A percentile compares a stretch with the other conserved stretches of the same genome.
Evolutionary conservation across 257 asterid genomes (phyloP).

Genomic region (Henckelia pumila): DNA sequence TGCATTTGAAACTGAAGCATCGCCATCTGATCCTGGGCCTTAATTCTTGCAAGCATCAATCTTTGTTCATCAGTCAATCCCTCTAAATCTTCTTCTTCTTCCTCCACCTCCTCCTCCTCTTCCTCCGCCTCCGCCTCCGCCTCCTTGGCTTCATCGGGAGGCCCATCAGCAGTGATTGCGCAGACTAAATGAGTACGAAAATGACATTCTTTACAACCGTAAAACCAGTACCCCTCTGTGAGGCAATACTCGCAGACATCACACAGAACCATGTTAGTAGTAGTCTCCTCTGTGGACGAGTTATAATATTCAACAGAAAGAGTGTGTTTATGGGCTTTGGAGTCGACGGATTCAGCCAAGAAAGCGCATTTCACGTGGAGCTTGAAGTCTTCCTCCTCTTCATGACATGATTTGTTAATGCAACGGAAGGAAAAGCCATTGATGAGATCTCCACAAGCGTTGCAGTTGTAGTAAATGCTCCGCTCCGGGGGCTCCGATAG

Average conservation of each 20-base stretch:
- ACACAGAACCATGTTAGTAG: conserved; percentile 22
- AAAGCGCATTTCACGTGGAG: conserved; percentile 44
- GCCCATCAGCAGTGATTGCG: conserved; percentile 25
- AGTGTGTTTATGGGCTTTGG: conserved; percentile 40
- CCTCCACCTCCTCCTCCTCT: background rate
- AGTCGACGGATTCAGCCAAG: conserved; percentile 37
- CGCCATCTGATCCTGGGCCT: conserved; percentile 17
- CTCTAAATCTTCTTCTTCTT: background rate
- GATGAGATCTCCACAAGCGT: conserved; percentile 33
- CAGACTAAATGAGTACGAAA: conserved; percentile 37
- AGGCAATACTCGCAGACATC: conserved; percentile 28
- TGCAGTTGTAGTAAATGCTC: conserved; percentile 30
- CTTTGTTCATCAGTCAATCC: conserved; percentile 9
- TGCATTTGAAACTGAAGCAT: conserved; percentile 15
- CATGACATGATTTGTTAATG: no score
- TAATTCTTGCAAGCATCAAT: background rate
- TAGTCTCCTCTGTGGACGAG: no score
- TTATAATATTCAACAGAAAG: conserved; percentile 29
- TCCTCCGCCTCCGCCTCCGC: background rate
- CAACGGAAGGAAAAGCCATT: conserved; percentile 36
- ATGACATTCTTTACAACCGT: conserved; percentile 37
- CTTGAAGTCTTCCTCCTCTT: conserved; percentile 32
- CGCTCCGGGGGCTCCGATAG: conserved; percentile 27
- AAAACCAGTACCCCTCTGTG: conserved; percentile 37
- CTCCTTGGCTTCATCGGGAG: background rate